A percentile compares a stretch with the other conserved stretches of the same genome.
These are phyloP conservation scores for Pleochaeta shiraiana DNA, from an alignment of 2,329 filamentous ascomycete species.

Conservation along the genomic window DNA sequence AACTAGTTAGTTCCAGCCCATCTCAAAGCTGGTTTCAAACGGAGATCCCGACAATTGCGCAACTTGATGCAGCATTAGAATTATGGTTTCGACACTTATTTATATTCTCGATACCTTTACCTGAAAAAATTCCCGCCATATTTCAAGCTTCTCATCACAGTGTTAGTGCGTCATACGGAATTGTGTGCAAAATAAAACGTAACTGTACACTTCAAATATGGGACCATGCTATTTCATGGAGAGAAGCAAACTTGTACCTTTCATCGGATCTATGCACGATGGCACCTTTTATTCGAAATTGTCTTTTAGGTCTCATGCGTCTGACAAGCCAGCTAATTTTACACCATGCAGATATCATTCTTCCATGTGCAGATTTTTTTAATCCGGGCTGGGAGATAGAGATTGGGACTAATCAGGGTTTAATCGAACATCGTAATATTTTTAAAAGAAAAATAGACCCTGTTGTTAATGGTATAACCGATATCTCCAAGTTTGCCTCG, in stretches of 20 bases:
- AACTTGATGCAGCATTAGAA: constrained; percentile 25
- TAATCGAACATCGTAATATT: constrained; percentile 31
- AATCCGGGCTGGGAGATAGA: constrained; percentile 42
- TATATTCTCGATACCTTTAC: constrained; percentile 26
- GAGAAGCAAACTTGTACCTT: constrained; percentile 22
- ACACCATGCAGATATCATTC: constrained; percentile 35
- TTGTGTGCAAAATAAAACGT: constrained; percentile 37
- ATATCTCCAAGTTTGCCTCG: constrained; percentile 34
- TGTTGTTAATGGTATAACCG: constrained; percentile 41
- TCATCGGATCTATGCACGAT: constrained; percentile 14
- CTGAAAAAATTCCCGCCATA: constrained; percentile 25
- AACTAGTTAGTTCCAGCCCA: constrained; percentile 21
- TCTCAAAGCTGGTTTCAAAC: constrained; percentile 24
- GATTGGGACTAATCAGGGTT: constrained; percentile 34
- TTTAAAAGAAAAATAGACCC: constrained; percentile 36
- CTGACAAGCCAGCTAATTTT: constrained; percentile 12
- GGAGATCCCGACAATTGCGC: constrained; percentile 24
- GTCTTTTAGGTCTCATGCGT: constrained; percentile 13
- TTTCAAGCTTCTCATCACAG: constrained; percentile 42
- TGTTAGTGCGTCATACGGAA: constrained; percentile 36
- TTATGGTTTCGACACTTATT: constrained; percentile 26
- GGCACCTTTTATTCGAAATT: constrained; percentile 15
- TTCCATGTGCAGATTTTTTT: constrained; percentile 37
- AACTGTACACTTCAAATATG: constrained; percentile 38
- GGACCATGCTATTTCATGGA: constrained; percentile 41